A percentile compares a stretch with the other conserved stretches of the same genome.
Evolutionary conservation across 2,329 filamentous ascomycete genomes (phyloP).

Genomic region (Colletotrichum eleusines): DNA sequence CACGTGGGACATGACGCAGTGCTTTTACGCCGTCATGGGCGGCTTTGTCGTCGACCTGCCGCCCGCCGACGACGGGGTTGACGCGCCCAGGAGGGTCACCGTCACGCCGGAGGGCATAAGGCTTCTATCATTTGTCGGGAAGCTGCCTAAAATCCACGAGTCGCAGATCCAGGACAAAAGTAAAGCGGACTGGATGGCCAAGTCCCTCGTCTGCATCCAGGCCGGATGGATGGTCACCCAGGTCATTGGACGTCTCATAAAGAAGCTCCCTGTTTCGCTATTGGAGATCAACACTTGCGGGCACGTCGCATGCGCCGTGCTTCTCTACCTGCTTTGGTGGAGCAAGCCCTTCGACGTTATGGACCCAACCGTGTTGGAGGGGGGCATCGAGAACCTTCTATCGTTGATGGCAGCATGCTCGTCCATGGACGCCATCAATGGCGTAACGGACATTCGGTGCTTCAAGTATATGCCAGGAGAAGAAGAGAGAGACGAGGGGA

Average conservation of each 20-base stretch:
- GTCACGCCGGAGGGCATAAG: conserved; percentile 35
- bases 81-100: conserved; percentile 8
- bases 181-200: conserved; percentile 51
- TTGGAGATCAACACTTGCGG: conserved; percentile 52
- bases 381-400: neutral
- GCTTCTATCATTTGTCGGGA: conserved; percentile 27
- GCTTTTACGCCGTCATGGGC: conserved; percentile 49
- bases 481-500: neutral
- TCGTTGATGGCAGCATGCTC: conserved; percentile 30
- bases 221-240: conserved; percentile 54
- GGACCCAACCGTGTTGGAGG: conserved; percentile 27
- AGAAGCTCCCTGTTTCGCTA: conserved; percentile 50
- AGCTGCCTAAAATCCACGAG: conserved; percentile 27
- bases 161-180: conserved; percentile 51
- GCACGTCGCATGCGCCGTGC: conserved; percentile 51
- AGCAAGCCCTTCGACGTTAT: conserved; percentile 47
- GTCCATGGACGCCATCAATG: conserved; percentile 22
- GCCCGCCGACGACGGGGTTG: neutral
- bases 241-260: conserved; percentile 47
- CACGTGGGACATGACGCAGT: conserved; percentile 44
- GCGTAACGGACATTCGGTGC: conserved; percentile 36
- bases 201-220: conserved; percentile 52
- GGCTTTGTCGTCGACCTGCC: conserved; percentile 46
- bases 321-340: conserved; percentile 51
- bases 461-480: conserved; percentile 28